Evolutionary conservation across 2,329 filamentous ascomycete genomes (phyloP).

Genomic region (Colletotrichum ledebouriae): DNA sequence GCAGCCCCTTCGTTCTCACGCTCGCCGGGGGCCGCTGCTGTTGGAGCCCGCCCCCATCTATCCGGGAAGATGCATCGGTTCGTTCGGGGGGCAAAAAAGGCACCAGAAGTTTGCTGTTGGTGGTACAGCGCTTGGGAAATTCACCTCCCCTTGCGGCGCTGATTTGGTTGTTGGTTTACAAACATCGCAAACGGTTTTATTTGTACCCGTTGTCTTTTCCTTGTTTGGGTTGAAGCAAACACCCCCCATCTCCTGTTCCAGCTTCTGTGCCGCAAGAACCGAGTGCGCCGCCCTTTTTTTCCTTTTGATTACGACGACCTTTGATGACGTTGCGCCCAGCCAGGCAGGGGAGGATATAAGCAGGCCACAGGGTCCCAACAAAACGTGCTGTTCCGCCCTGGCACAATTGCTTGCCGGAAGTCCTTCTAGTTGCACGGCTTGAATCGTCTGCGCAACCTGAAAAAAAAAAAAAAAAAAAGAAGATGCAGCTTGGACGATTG

Average conservation of each 20-base stretch:
- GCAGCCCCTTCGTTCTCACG: constrained; percentile 10
- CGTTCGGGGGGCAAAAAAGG: neutral
- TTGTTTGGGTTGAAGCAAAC: neutral
- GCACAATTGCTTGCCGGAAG: neutral
- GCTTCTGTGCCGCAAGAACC: constrained; percentile 14
- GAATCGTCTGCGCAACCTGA: no score
- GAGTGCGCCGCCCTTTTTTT: neutral
- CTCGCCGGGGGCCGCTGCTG: neutral
- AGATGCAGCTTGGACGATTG: constrained; percentile 30
- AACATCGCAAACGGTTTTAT: neutral
- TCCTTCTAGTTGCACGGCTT: neutral
- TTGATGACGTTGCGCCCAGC: constrained; percentile 37
- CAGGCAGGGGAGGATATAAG: constrained; percentile 3
- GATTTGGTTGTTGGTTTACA: neutral
- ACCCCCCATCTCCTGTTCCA: neutral
- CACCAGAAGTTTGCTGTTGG: neutral
- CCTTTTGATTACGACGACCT: constrained; percentile 7
- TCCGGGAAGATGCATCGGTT: constrained; percentile 28
- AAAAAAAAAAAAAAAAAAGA: neutral
- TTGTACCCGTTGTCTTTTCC: neutral
- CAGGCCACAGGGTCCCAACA: neutral
- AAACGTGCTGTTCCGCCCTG: neutral
- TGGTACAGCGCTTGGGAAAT: neutral
- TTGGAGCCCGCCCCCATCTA: constrained; percentile 8
- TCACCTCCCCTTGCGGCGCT: neutral